Percentiles rank a stretch among this genome's conserved stretches.
Conservation (phyloP, 169 alveolate species). For the Pseudocohnilembus persalinus region DNA sequence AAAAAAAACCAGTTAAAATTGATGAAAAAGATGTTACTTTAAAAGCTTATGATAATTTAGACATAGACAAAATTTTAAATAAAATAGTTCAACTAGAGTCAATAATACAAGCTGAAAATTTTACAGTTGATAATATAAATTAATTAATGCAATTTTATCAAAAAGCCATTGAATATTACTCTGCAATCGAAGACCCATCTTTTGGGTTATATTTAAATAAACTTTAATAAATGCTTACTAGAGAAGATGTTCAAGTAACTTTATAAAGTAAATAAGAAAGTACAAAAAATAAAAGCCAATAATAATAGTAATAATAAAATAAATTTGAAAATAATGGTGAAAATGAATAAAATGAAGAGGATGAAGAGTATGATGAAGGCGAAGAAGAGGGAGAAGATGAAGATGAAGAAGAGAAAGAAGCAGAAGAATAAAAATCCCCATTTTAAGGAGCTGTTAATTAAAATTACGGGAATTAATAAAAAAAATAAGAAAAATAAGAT, state of each 20-base stretch:
- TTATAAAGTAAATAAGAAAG: too few species aligned
- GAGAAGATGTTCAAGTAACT: neutral
- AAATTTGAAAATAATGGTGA: neutral
- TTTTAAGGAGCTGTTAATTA: neutral
- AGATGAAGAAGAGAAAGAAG: neutral
- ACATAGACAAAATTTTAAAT: too few species aligned
- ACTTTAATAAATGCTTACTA: neutral
- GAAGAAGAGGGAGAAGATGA: neutral
- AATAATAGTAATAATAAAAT: neutral
- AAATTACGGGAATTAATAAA: too few species aligned
- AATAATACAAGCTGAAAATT: neutral
- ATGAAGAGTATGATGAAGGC: neutral
- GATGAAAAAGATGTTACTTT: neutral
- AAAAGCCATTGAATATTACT: neutral
- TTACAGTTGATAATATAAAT: neutral
- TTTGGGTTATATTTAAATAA: neutral
- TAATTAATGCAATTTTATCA: neutral
- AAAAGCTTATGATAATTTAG: neutral
- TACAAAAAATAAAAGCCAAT: too few species aligned
- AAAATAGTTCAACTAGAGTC: neutral
- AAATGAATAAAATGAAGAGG: neutral
- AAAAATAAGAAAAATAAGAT: neutral
- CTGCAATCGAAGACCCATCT: neutral
- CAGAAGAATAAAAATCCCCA: too few species aligned
- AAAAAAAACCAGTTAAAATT: neutral